Conservation (phyloP, 495 filamentous ascomycete genomes). For the Xylaria longipes region DNA sequence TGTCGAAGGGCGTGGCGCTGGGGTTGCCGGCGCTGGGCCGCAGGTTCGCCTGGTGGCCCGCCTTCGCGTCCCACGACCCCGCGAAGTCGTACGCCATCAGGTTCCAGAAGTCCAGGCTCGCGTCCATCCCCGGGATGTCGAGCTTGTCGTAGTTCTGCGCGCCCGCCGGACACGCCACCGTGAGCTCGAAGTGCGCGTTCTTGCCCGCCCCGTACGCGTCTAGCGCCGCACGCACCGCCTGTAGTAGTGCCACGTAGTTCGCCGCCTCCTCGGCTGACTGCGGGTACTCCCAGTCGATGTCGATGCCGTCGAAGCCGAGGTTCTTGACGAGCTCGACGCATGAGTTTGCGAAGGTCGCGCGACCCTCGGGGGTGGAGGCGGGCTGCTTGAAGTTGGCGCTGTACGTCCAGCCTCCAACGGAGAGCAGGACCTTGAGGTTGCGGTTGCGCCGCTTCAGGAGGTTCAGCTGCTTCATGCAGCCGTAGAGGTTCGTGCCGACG, state of each 20-base stretch:
- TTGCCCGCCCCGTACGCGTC: constrained; percentile 56
- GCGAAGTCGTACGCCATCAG: constrained; percentile 87
- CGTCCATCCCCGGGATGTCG: constrained; percentile 75
- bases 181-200: constrained; percentile 72
- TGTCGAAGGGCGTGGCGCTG: constrained; percentile 74
- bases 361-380: constrained; percentile 66
- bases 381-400: constrained; percentile 82
- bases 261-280: constrained; percentile 65
- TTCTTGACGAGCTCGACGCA: constrained; percentile 73
- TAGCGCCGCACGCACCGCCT: constrained; percentile 67
- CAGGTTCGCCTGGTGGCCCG: constrained; percentile 87
- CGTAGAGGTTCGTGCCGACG: constrained; percentile 78
- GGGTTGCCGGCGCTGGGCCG: constrained; percentile 62
- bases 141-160: constrained; percentile 78
- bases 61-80: constrained; percentile 74
- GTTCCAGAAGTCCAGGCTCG: constrained; percentile 91
- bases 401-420: constrained; percentile 97
- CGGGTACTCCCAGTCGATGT: constrained; percentile 40
- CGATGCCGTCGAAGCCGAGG: constrained; percentile 59
- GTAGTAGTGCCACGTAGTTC: constrained; percentile 79
- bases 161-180: constrained; percentile 73
- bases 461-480: constrained; percentile 92
- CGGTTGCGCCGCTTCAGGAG: constrained; percentile 88
- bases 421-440: constrained; percentile 88
- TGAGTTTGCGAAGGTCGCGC: constrained; percentile 69